These are phyloP conservation scores for Syncephalastrum contaminatum DNA, from an alignment of 371 early-diverging fungal genomes.

Conservation along the genomic window DNA sequence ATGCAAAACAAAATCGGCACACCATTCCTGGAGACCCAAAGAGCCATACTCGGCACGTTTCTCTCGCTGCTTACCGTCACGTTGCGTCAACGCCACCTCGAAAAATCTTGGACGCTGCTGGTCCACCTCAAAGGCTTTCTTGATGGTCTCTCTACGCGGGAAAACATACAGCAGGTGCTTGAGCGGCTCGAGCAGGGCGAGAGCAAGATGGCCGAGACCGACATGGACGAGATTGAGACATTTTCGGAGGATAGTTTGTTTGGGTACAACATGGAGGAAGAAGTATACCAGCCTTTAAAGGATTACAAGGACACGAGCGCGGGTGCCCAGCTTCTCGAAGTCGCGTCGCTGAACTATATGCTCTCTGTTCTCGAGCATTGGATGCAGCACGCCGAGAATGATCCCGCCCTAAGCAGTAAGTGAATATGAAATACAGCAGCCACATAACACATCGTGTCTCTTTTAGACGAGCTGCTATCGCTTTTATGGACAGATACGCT, in stretches of 20 bases:
- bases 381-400: constrained; percentile 33
- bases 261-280: constrained; percentile 49
- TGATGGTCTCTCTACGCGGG: constrained; percentile 27
- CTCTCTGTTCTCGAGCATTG: constrained; percentile 34
- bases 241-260: constrained; percentile 48
- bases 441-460: too few species aligned
- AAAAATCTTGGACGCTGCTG: constrained; percentile 43
- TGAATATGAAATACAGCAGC: not conserved
- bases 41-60: constrained; percentile 50
- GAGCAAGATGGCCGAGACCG: constrained; percentile 43
- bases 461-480: constrained; percentile 20
- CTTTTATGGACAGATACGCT: constrained; percentile 45
- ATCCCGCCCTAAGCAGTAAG: constrained; percentile 22
- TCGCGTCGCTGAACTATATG: constrained; percentile 37
- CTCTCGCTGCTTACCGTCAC: constrained; percentile 48
- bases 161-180: constrained; percentile 5
- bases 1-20: constrained; percentile 1
- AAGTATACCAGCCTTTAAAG: constrained; percentile 32
- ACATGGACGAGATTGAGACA: constrained; percentile 49
- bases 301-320: constrained; percentile 29
- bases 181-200: constrained; percentile 21
- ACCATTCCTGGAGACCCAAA: constrained; percentile 23
- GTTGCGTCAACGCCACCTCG: constrained; percentile 49
- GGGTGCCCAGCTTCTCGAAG: constrained; percentile 40
- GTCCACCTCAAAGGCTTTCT: constrained; percentile 44